Evolutionary conservation across 495 filamentous ascomycete species (phyloP), one percentile per base, ranked within the genome.

Genomic region (Platismatia glauca): DNA sequence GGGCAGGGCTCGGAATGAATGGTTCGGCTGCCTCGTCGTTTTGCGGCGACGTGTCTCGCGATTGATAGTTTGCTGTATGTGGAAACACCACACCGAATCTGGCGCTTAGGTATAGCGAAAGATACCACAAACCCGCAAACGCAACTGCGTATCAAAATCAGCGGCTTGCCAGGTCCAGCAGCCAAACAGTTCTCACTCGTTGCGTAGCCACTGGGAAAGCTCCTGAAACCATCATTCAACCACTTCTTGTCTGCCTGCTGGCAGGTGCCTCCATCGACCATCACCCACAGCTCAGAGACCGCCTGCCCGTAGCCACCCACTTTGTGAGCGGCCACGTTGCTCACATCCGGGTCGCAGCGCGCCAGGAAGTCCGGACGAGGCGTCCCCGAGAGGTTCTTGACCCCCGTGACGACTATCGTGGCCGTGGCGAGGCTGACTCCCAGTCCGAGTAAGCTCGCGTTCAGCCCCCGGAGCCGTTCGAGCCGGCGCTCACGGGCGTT

Each of bases 171-270:
- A 33, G 35, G 9, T 39, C 18, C 39, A 24, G 31, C 29, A 18
- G n/a, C 9, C 3, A 29, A 55, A 34, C 33, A 52, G 77, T 74
- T 74, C 82, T 65, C 73, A 85, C 84, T 78, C 35, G 83, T 85
- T 27, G 84, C 71, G 74, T 89, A 86, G 0, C 86, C 86, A 69
- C 81, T 85, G 0, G 86, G 86, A 66, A 86, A 89, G 61, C 81
- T 85, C 15, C 80, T 68, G 68, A 89, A 89, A 1, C 84, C 86
- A 72, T 87, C 84, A 0, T 77, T 67, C 9, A 79, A 68, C 58
- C 81, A 64, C 48, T 80, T 64, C 24, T 63, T 56, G 7, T 69
- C 66, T 34, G 75, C 70, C 38, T 77, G 72, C 38, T 66, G 73
- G 70, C 85, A 88, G 41, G 86, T 84, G 48, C 67, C 73, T 61